Percentiles rank a stretch among this genome's conserved stretches.
Evolutionary conservation across 2,329 filamentous ascomycete genomes (phyloP).

Genomic region (Ceratocystis eucalypticola): DNA sequence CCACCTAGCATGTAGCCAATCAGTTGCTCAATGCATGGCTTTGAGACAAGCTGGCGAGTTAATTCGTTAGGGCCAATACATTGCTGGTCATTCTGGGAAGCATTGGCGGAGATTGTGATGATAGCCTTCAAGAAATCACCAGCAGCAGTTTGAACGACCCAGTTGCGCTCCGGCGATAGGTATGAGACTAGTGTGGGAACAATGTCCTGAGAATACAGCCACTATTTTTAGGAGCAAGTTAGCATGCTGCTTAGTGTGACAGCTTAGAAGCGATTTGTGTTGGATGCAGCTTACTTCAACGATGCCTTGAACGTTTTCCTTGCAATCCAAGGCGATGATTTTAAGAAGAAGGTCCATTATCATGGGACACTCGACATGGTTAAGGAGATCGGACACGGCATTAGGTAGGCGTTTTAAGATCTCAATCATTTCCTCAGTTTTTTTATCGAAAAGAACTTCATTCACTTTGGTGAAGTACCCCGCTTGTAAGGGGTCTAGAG

Average conservation of each 20-base stretch:
- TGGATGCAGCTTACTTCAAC: constrained; percentile 62
- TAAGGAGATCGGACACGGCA: constrained; percentile 71
- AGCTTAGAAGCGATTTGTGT: neutral
- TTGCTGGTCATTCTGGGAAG: constrained; percentile 95
- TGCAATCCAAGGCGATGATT: constrained; percentile 90
- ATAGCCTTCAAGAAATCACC: constrained; percentile 98
- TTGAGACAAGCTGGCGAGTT: constrained; percentile 85
- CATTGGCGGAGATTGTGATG: constrained; percentile 96
- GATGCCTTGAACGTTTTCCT: constrained; percentile 78
- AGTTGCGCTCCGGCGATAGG: constrained; percentile 69
- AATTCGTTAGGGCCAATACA: constrained; percentile 97
- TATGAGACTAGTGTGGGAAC: constrained; percentile 79
- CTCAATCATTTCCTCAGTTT: constrained; percentile 91
- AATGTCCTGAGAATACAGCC: constrained; percentile 79
- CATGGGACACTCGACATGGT: constrained; percentile 93
- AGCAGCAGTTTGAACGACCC: constrained; percentile 87
- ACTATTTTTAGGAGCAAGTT: constrained; percentile 37
- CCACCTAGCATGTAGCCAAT: constrained; percentile 84
- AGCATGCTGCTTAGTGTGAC: neutral
- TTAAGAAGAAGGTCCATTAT: constrained; percentile 95
- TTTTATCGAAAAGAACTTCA: constrained; percentile 92
- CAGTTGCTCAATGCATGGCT: constrained; percentile 68
- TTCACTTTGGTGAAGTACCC: constrained; percentile 99
- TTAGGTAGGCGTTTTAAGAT: constrained; percentile 74
- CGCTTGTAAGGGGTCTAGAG: constrained; percentile 82